Evolutionary conservation across 345 rosid species (phyloP), one percentile per base, ranked within the genome.

Genomic region (Linum tenue): DNA sequence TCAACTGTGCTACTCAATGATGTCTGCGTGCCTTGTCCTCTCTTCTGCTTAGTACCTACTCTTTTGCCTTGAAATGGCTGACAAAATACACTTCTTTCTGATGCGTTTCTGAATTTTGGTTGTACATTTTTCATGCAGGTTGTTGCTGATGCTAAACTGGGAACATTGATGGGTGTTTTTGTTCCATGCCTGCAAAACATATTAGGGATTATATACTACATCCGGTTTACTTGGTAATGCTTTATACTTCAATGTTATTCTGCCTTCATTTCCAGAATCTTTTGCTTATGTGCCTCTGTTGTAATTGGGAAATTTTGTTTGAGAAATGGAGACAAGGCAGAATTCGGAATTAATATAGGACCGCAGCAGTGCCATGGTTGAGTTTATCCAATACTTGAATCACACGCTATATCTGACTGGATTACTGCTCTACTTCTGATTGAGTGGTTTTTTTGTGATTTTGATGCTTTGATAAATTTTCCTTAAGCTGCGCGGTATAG

Each of bases 91-190:
- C 41, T 39, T 4, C 22, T 60, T 76, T 70, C 51, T 80, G 63
- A 62, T 65, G 64, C 39, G 64, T 60, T 77, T 70, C 31, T 39
- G 63, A 15, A 67, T 71, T 69, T 51, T 42, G 66, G 66, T 62
- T 73, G 43, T 75, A 67, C 72, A 59, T 55, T 69, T 56, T 75
- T 62, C 50, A 60, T 83, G 86, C 91, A 95, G 98, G 74, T 79
- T 62, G 68, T 74, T 62, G 88, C 79, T 57, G 31, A 22, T 22
- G 70, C 81, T 70, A 91, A 95, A 85, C 66, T 91, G 82, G 96
- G 98, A 42, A 95, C 99, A 38, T 41, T 95, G 97, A 95, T 95
- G 98, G 99, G 99, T 67, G 99, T 95, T 64, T 95, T 95, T 59
- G 77, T 95, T 62, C 99, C 99, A 37, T 95, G 99, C 82, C 73